A percentile compares a stretch with the other conserved stretches of the same genome.
These are phyloP conservation scores for Grigorovia transvaalensis DNA, from an alignment of 805 yeast species.

Conservation along the genomic window DNA sequence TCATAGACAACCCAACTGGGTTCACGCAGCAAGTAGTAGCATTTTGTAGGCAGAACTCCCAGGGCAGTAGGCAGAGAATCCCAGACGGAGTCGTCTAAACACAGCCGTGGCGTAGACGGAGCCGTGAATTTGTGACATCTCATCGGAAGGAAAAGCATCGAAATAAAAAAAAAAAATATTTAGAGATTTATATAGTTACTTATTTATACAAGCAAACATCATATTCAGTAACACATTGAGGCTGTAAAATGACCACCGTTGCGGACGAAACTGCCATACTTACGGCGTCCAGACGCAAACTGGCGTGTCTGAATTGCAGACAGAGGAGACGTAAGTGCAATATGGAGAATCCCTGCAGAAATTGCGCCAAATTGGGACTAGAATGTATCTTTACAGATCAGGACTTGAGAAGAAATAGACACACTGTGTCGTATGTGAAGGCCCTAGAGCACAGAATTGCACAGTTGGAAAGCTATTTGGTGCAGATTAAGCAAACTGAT, in stretches of 20 bases:
- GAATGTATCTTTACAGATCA: conserved; percentile 34
- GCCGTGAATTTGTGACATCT: background rate
- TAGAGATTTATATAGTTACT: too few relatives aligned
- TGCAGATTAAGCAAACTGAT: conserved; percentile 5
- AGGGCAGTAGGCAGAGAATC: too few relatives aligned
- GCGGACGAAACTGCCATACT: background rate
- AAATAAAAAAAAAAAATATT: background rate
- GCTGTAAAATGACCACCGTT: background rate
- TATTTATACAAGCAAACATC: background rate
- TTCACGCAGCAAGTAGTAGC: conserved; percentile 40
- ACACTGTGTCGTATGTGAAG: conserved; percentile 36
- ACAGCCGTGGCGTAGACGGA: too few relatives aligned
- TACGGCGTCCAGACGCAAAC: background rate
- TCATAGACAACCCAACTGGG: conserved; percentile 49
- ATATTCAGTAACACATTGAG: background rate
- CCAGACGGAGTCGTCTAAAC: too few relatives aligned
- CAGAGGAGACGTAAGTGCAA: conserved; percentile 34
- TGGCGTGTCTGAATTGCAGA: conserved; percentile 19
- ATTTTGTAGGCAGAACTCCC: conserved; percentile 9
- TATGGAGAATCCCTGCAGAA: conserved; percentile 36
- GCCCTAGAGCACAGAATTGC: conserved; percentile 27
- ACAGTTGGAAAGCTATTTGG: conserved; percentile 11
- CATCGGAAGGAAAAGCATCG: background rate
- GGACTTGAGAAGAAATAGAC: conserved; percentile 39
- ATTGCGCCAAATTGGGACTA: conserved; percentile 33